Conservation (phyloP, 2,329 filamentous ascomycete genomes). For the Zymoseptoria passerinii region DNA sequence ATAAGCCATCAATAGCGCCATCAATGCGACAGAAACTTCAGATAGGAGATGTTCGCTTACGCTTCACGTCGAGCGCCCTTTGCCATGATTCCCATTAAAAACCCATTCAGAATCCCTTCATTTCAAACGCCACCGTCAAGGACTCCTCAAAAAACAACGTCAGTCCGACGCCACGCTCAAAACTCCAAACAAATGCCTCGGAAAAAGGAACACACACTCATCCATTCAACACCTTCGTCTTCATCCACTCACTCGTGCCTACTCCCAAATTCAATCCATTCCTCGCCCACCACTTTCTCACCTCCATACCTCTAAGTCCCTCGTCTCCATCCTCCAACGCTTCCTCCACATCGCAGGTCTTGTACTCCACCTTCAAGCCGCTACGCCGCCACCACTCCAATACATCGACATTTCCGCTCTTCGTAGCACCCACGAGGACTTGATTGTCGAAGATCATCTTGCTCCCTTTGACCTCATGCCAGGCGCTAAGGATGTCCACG, state of each 20-base stretch:
- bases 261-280: conserved; percentile 76
- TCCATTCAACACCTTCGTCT: conserved; percentile 55
- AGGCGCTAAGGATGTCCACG: conserved; percentile 73
- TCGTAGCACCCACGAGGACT: conserved; percentile 77
- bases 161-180: neutral
- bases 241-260: conserved; percentile 84
- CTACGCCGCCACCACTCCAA: conserved; percentile 87
- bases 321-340: conserved; percentile 79
- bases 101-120: too few species aligned
- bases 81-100: too few species aligned
- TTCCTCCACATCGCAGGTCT: conserved; percentile 92
- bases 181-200: neutral
- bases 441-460: conserved; percentile 76
- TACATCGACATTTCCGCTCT: conserved; percentile 74
- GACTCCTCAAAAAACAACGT: too few species aligned
- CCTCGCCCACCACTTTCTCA: conserved; percentile 78
- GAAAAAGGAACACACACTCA: conserved; percentile 1
- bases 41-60: too few species aligned
- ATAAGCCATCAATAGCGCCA: too few species aligned
- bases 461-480: conserved; percentile 65
- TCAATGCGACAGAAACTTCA: too few species aligned
- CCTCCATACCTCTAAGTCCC: conserved; percentile 57
- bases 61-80: too few species aligned
- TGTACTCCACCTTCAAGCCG: conserved; percentile 75
- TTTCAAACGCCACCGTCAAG: too few species aligned